Evolutionary conservation across 768 basidiomycete species (phyloP).

Genomic region (Chalciporus chontae): DNA sequence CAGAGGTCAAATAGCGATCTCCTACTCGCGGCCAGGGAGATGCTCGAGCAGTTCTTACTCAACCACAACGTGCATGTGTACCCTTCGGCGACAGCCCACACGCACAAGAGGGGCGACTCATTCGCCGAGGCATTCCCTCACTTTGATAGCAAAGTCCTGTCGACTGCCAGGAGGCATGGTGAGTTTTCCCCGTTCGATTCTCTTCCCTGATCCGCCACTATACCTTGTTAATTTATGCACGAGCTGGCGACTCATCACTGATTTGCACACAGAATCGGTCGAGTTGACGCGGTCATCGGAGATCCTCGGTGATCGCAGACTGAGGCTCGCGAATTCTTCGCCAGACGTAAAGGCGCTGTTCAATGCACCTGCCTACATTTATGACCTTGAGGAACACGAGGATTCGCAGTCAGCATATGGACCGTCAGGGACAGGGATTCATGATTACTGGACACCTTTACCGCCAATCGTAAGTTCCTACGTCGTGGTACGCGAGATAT

Average conservation of each 20-base stretch:
- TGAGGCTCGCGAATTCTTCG: constrained; percentile 84
- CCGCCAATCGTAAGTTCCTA: constrained; percentile 62
- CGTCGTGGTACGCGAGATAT: constrained; percentile 3
- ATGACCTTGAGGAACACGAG: constrained; percentile 71
- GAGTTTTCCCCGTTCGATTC: constrained; percentile 15
- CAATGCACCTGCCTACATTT: constrained; percentile 80
- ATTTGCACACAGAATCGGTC: constrained; percentile 57
- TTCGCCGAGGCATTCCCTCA: constrained; percentile 96
- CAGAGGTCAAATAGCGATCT: constrained; percentile 95
- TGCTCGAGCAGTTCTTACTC: constrained; percentile 87
- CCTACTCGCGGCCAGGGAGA: constrained; percentile 83
- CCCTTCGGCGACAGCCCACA: constrained; percentile 72
- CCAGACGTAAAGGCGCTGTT: constrained; percentile 96
- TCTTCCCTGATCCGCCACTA: constrained; percentile 19
- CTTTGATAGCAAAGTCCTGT: constrained; percentile 91
- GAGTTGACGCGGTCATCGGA: constrained; percentile 62
- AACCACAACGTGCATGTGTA: constrained; percentile 82
- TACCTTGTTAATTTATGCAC: constrained; percentile 31
- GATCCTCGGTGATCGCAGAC: constrained; percentile 66
- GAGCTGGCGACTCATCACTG: constrained; percentile 8
- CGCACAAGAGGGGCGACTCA: constrained; percentile 85
- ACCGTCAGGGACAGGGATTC: constrained; percentile 41
- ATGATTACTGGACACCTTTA: constrained; percentile 74
- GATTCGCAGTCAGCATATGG: constrained; percentile 60
- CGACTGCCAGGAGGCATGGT: constrained; percentile 70